Evolutionary conservation across 257 asterid genomes (phyloP), one percentile per base, ranked within the genome.

Genomic region (Eucommia ulmoides): DNA sequence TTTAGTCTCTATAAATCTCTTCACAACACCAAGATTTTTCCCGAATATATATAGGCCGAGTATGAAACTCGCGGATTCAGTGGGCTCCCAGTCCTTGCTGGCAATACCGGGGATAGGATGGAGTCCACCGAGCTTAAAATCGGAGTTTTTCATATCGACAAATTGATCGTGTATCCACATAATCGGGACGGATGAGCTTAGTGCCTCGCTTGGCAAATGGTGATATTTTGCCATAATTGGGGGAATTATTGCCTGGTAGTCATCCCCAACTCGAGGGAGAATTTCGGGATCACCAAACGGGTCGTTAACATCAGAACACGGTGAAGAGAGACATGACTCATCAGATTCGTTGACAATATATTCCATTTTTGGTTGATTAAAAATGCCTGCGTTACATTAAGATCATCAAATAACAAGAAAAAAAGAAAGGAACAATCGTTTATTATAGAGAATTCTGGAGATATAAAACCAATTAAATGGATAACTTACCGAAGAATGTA

Each of bases 201-300:
- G 2, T 42, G 48, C 6, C 15, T 42, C 10, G 9, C 48, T 42
- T 16, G 19, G 3, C 3, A 42, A 21, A 19, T 15, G 48, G 15
- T 42, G 20, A 42, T 42, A 1, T 42, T 42, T 21, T 21, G 19
- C 2, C 48, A 42, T 42, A 16, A 42, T 8, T 1, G 52, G 23
- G 19, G 52, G 60, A 23, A 55, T 55, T 41, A 41, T 35, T 3
- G 41, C 60, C 41, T 44, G 60, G 23, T 55, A 55, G 12, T 55
- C 50, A 11, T 41, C 51, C 23, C 59, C 59, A 33, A 54, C 38
- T 29, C 38, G 38, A 29, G 38, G 38, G 38, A 29, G 38, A 29
- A 29, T 7, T 29, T 29, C 38, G 38, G 38, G 38, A 29, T 29
- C 12, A 5, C 38, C 38, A 29, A 29, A 29, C 12, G 12, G 12